These are phyloP conservation scores for Quercus parvula DNA, from an alignment of 306 rosid species.

Conservation along the genomic window DNA sequence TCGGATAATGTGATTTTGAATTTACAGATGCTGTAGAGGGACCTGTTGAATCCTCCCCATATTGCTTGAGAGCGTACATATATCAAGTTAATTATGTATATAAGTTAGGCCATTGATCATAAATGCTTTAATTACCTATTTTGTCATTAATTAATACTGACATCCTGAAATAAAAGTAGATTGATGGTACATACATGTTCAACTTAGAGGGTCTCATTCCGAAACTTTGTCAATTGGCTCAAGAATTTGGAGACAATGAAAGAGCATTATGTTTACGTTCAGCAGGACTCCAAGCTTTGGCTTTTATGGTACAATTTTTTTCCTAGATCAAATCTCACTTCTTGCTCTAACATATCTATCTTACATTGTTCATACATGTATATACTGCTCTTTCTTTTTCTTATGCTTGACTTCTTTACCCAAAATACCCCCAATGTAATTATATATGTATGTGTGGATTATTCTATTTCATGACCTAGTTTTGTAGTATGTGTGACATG, in stretches of 20 bases:
- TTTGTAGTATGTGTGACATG: neutral
- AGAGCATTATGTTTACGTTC: slow-evolving; percentile 61
- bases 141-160: slow-evolving; percentile 38
- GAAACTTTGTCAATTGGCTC: slow-evolving; percentile 82
- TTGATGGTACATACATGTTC: slow-evolving; percentile 82
- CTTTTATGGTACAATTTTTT: slow-evolving; percentile 63
- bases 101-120: neutral
- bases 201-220: slow-evolving; percentile 92
- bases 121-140: neutral
- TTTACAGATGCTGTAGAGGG: neutral
- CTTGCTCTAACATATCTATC: neutral
- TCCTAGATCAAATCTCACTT: slow-evolving; percentile 14
- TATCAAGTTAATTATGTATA: slow-evolving; percentile 8
- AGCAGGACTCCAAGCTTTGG: slow-evolving; percentile 76
- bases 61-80: neutral
- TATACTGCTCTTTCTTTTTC: slow-evolving; percentile 4
- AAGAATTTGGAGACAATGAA: slow-evolving; percentile 68
- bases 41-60: neutral
- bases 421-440: neutral
- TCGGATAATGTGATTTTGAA: neutral
- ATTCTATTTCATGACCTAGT: neutral
- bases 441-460: neutral
- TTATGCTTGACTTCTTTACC: neutral
- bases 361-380: neutral
- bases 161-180: slow-evolving; percentile 53